A percentile compares a stretch with the other conserved stretches of the same genome.
Evolutionary conservation across 495 filamentous ascomycete genomes (phyloP).

Genomic region (Xylaria acuta): DNA sequence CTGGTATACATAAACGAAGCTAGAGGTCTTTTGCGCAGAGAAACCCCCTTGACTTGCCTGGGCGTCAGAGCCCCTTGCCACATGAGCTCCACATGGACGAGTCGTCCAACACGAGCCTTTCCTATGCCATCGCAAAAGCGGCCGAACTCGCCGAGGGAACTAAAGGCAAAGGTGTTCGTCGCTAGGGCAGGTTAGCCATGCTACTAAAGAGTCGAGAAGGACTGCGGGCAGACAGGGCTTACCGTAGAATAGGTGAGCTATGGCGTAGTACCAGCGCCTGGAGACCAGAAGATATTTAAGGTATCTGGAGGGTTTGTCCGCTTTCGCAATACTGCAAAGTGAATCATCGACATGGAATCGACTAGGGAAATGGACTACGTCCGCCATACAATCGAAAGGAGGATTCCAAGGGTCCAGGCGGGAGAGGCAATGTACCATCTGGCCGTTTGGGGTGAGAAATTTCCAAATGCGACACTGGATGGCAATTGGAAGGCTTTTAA

Average conservation of each 20-base stretch:
- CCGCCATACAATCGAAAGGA: slow-evolving; percentile 18
- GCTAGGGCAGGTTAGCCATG: slow-evolving; percentile 9
- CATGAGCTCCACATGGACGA: slow-evolving; percentile 47
- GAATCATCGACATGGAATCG: slow-evolving; percentile 43
- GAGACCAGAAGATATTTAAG: slow-evolving; percentile 40
- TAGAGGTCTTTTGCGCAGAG: slow-evolving; percentile 36
- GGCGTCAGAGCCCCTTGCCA: slow-evolving; percentile 38
- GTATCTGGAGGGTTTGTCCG: slow-evolving; percentile 33
- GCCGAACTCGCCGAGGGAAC: slow-evolving; percentile 48
- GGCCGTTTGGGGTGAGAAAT: slow-evolving; percentile 33
- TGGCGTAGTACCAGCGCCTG: slow-evolving; percentile 43
- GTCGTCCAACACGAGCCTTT: slow-evolving; percentile 36
- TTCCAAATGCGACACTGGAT: slow-evolving; percentile 43
- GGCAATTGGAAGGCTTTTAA: slow-evolving; percentile 38
- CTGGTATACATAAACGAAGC: slow-evolving; percentile 36
- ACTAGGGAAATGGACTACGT: slow-evolving; percentile 27
- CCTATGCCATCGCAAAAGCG: slow-evolving; percentile 48
- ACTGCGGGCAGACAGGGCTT: neutral
- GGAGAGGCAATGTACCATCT: slow-evolving; percentile 48
- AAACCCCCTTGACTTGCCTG: slow-evolving; percentile 24
- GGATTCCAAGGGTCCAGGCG: slow-evolving; percentile 42
- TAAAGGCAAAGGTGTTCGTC: slow-evolving; percentile 53
- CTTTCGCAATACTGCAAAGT: slow-evolving; percentile 35
- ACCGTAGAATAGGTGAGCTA: slow-evolving; percentile 49
- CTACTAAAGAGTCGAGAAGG: neutral